These are phyloP conservation scores for Trametes cinnabarina DNA, from an alignment of 768 basidiomycete genomes.

Conservation along the genomic window DNA sequence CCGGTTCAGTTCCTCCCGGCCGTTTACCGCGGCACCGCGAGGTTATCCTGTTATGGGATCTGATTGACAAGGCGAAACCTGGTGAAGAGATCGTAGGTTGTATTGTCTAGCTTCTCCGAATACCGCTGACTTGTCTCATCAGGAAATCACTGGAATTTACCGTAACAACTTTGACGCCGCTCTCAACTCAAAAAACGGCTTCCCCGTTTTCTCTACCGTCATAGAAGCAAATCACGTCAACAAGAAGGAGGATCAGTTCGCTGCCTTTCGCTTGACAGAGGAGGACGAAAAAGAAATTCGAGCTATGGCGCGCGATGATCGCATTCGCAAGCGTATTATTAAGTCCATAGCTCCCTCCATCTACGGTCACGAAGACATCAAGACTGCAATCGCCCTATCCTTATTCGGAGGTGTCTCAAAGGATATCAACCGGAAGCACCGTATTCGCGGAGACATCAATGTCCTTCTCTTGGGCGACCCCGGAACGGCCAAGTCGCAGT, in stretches of 20 bases:
- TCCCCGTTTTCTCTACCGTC: constrained; percentile 98
- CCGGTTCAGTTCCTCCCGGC: constrained; percentile 96
- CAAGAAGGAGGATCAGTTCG: constrained; percentile 98
- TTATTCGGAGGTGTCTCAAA: constrained; percentile 94
- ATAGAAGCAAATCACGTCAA: constrained; percentile 98
- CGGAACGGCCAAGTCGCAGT: constrained; percentile 98
- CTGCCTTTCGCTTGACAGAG: constrained; percentile 96
- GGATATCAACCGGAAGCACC: constrained; percentile 94
- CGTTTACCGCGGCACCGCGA: constrained; percentile 96
- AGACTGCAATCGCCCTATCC: constrained; percentile 92
- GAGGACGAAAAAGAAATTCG: constrained; percentile 96
- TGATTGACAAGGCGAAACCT: constrained; percentile 97
- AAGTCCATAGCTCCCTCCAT: constrained; percentile 99
- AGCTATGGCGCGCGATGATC: constrained; percentile 81
- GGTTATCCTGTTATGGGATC: constrained; percentile 94
- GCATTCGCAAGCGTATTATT: constrained; percentile 95
- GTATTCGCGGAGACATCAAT: constrained; percentile 97
- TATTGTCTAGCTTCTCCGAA: background rate
- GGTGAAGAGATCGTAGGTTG: constrained; percentile 93
- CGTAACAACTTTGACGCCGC: constrained; percentile 99
- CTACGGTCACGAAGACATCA: constrained; percentile 99
- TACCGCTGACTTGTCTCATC: background rate
- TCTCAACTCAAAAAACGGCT: constrained; percentile 97
- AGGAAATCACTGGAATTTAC: constrained; percentile 98
- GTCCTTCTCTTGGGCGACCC: constrained; percentile 95